Conservation (phyloP, 1,284 basidiomycete genomes). For the Boletus albobrunnescens region DNA sequence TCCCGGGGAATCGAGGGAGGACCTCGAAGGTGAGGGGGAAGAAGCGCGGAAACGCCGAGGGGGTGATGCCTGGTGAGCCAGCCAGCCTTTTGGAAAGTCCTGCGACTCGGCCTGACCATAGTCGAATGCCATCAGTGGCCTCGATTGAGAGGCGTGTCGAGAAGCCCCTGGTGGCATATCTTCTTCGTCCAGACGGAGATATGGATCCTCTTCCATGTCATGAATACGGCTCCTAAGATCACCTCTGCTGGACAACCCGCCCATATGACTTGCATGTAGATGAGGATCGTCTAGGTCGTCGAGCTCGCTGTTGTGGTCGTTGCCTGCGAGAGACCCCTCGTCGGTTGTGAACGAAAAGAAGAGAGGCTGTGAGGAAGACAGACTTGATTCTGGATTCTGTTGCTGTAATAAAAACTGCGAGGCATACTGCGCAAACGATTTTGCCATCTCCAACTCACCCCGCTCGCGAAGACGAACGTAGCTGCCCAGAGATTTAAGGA, state of each 20-base stretch:
- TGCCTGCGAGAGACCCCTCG: slow-evolving; percentile 55
- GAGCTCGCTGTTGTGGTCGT: slow-evolving; percentile 47
- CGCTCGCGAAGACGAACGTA: slow-evolving; percentile 18
- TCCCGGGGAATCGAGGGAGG: slow-evolving; percentile 48
- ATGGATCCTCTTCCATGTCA: slow-evolving; percentile 58
- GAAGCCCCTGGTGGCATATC: slow-evolving; percentile 38
- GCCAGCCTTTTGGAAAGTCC: slow-evolving; percentile 57
- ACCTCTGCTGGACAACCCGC: slow-evolving; percentile 27
- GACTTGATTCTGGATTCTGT: slow-evolving; percentile 40
- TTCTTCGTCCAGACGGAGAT: slow-evolving; percentile 65
- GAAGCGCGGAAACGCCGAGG: slow-evolving; percentile 41
- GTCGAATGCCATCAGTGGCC: slow-evolving; percentile 47
- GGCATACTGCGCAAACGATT: slow-evolving; percentile 55
- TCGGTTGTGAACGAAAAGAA: slow-evolving; percentile 80
- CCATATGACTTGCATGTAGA: slow-evolving; percentile 46
- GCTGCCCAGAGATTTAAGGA: slow-evolving; percentile 6
- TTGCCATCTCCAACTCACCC: slow-evolving; percentile 39
- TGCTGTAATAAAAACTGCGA: slow-evolving; percentile 52
- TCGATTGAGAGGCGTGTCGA: slow-evolving; percentile 43
- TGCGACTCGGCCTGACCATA: slow-evolving; percentile 37
- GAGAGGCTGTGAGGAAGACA: slow-evolving; percentile 67
- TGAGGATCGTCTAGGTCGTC: slow-evolving; percentile 74
- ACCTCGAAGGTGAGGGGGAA: slow-evolving; percentile 45
- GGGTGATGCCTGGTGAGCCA: slow-evolving; percentile 60
- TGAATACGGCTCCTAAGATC: slow-evolving; percentile 26